A percentile compares a stretch with the other conserved stretches of the same genome.
phyloP scores from a whole-genome alignment of 1,139 yeast species.

The Pichia sp. region DNA sequence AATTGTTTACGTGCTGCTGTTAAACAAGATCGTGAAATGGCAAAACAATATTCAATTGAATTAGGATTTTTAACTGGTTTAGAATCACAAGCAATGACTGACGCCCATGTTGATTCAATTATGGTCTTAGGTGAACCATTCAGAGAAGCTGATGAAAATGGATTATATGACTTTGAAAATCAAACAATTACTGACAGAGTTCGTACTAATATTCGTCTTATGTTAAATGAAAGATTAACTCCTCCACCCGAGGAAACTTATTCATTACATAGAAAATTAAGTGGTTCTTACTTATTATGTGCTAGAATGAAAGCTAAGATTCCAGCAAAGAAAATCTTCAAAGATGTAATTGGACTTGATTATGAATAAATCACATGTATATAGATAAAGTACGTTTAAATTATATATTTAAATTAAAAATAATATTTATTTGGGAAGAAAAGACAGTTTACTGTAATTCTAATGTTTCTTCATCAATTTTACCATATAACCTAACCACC shows the following conservation, averaged over 20 bases:
- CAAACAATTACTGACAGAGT: constrained; percentile 95
- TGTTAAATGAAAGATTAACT: constrained; percentile 85
- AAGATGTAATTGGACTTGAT: constrained; percentile 56
- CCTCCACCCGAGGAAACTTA: constrained; percentile 99
- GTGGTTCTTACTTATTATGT: constrained; percentile 89
- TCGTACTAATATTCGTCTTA: constrained; percentile 72
- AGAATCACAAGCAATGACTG: constrained; percentile 80
- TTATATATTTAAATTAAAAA: not conserved
- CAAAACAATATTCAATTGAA: constrained; percentile 58
- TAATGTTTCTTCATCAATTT: constrained; percentile 27
- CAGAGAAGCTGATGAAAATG: constrained; percentile 46
- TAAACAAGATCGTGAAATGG: constrained; percentile 55
- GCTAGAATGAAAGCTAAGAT: constrained; percentile 79
- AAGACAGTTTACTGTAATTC: constrained; percentile 13
- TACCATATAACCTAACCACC: constrained; percentile 57
- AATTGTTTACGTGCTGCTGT: constrained; percentile 74
- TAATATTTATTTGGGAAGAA: not conserved
- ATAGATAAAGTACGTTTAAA: not conserved
- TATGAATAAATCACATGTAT: constrained; percentile 18
- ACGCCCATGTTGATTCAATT: constrained; percentile 88
- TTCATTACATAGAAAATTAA: constrained; percentile 85
- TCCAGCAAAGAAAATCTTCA: constrained; percentile 72
- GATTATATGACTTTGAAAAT: constrained; percentile 60
- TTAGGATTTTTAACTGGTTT: constrained; percentile 90
- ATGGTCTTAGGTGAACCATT: constrained; percentile 92